Evolutionary conservation across 2,329 filamentous ascomycete genomes (phyloP).

Genomic region (Claviceps sorghi): DNA sequence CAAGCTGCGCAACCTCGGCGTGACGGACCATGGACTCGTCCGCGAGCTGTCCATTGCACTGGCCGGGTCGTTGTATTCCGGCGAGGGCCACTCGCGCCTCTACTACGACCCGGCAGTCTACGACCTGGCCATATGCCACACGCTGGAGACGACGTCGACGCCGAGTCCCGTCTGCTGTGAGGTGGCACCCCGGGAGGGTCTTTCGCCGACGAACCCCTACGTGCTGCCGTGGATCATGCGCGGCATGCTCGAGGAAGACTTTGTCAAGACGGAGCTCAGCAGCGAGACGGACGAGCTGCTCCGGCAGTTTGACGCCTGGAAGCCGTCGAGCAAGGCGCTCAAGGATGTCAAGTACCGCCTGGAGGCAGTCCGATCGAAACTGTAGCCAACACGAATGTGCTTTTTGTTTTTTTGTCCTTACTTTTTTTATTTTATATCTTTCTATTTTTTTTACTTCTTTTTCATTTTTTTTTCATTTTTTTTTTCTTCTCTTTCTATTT

Average conservation of each 20-base stretch:
- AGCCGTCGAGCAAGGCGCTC: constrained; percentile 72
- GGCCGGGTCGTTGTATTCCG: constrained; percentile 79
- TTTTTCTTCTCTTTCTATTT: background rate
- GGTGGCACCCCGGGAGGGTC: constrained; percentile 12
- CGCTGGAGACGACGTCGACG: constrained; percentile 54
- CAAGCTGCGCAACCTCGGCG: constrained; percentile 83
- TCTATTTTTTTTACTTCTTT: background rate
- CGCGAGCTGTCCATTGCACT: constrained; percentile 78
- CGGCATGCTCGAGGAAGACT: constrained; percentile 79
- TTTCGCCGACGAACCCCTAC: constrained; percentile 61
- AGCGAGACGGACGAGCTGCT: constrained; percentile 66
- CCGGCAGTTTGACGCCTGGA: constrained; percentile 88
- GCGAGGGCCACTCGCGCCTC: constrained; percentile 83
- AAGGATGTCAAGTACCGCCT: constrained; percentile 94
- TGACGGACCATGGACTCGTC: constrained; percentile 85
- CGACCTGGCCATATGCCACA: constrained; percentile 57
- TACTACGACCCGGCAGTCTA: constrained; percentile 87
- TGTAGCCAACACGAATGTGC: constrained; percentile 31
- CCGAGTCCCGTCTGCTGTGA: constrained; percentile 21
- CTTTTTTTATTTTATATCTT: no score
- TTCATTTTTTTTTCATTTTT: background rate
- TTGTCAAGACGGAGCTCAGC: constrained; percentile 68
- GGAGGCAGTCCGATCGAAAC: constrained; percentile 77
- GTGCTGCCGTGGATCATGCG: constrained; percentile 92
- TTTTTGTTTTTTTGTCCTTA: no score